Percentiles rank a stretch among this genome's conserved stretches.
These are phyloP conservation scores for Solanum hybrid DNA, from an alignment of 305 asterid genomes.

Conservation along the genomic window DNA sequence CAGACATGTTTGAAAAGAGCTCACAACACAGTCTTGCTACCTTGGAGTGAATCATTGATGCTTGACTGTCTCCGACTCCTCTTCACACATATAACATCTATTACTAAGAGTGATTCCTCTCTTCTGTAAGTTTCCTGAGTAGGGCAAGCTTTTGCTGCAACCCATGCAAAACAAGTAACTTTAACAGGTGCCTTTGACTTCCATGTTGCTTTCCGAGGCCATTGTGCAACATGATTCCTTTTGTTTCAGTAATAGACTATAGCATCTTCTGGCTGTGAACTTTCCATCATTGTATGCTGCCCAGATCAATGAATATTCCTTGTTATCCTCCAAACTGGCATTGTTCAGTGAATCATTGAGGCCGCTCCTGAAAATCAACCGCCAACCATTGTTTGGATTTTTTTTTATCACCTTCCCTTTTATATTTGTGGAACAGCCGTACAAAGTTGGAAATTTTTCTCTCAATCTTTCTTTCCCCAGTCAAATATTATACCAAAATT, in stretches of 20 bases:
- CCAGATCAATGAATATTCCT: not conserved
- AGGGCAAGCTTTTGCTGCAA: not conserved
- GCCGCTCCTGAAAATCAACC: not conserved
- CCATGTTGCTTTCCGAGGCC: not conserved
- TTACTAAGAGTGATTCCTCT: not conserved
- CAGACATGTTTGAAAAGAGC: not conserved
- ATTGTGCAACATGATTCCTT: not conserved
- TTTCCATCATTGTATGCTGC: not conserved
- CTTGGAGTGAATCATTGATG: not conserved
- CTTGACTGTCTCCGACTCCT: not conserved
- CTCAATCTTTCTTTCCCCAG: not conserved
- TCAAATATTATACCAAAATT: not conserved
- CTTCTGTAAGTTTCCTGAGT: not conserved
- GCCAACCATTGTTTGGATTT: not conserved
- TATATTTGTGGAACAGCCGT: not conserved
- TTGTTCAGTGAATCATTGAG: not conserved
- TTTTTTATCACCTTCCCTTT: not conserved
- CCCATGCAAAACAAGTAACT: not conserved
- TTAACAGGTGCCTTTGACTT: not conserved
- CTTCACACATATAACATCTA: not conserved
- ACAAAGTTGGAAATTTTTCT: not conserved
- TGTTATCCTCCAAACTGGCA: not conserved
- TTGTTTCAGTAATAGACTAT: not conserved
- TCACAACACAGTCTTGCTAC: not conserved
- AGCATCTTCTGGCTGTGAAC: not conserved